These are phyloP conservation scores for Cryptococcus hybrid DNA, from an alignment of 1,284 basidiomycete species.

Conservation along the genomic window DNA sequence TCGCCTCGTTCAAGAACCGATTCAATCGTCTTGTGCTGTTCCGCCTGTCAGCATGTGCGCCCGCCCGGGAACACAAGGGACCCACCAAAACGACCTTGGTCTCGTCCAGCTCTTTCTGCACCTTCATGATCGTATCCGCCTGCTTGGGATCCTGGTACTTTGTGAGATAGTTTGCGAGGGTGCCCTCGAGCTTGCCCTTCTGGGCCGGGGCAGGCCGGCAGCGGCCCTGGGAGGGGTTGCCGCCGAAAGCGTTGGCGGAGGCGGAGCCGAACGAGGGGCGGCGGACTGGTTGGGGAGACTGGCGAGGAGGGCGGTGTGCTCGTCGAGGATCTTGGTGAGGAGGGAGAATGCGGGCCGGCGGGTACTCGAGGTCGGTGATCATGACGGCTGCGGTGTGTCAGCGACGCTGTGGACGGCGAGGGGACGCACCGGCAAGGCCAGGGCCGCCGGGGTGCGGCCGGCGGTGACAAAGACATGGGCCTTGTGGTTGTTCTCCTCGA, in stretches of 20 bases:
- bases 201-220: constrained; percentile 32
- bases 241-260: constrained; percentile 42
- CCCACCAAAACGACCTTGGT: constrained; percentile 95
- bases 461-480: constrained; percentile 77
- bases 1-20: constrained; percentile 94
- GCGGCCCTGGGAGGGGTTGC: constrained; percentile 37
- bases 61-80: constrained; percentile 13
- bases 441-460: constrained; percentile 34
- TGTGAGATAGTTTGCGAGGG: constrained; percentile 74
- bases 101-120: constrained; percentile 97
- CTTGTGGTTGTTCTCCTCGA: constrained; percentile 92
- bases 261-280: constrained; percentile 41
- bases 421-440: constrained; percentile 63
- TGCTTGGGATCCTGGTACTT: constrained; percentile 98
- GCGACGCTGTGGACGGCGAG: too few relatives aligned
- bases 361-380: constrained; percentile 95
- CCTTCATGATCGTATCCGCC: constrained; percentile 98
- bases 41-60: not conserved
- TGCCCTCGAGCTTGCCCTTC: constrained; percentile 53
- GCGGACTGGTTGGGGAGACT: constrained; percentile 46
- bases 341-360: constrained; percentile 95
- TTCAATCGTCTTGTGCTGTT: constrained; percentile 98
- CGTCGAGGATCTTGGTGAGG: constrained; percentile 90
- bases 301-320: constrained; percentile 73
- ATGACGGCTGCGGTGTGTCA: constrained; percentile 65